Evolutionary conservation across 179 eudicot species (phyloP).

Genomic region (Carnegiea gigantea): DNA sequence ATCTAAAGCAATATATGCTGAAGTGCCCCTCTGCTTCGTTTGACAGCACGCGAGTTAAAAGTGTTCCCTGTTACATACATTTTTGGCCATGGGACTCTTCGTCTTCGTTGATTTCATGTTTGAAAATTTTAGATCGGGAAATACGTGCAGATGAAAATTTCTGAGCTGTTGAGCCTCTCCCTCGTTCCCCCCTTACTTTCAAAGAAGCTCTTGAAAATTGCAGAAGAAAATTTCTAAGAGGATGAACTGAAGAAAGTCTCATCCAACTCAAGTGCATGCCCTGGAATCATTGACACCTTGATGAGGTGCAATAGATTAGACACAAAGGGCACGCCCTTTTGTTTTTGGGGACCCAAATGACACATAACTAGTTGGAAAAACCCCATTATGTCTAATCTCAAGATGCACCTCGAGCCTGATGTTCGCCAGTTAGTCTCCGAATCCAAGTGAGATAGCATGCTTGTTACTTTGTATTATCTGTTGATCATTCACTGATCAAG

Average conservation of each 20-base stretch:
- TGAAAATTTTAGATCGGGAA: neutral
- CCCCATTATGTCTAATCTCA: too few relatives aligned
- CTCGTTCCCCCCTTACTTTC: neutral
- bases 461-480: too few relatives aligned
- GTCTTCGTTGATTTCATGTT: neutral
- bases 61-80: neutral
- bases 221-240: too few relatives aligned
- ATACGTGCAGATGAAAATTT: neutral
- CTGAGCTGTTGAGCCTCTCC: neutral
- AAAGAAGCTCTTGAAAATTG: neutral
- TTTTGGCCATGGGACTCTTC: neutral
- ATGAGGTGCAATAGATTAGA: too few relatives aligned
- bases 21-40: neutral
- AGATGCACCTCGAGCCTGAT: too few relatives aligned
- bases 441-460: too few relatives aligned
- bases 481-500: too few relatives aligned
- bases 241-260: neutral
- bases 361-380: too few relatives aligned
- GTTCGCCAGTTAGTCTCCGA: too few relatives aligned
- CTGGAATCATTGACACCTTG: neutral
- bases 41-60: neutral
- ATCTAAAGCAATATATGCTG: neutral
- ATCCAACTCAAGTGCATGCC: neutral
- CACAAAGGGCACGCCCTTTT: too few relatives aligned
- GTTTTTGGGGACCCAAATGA: too few relatives aligned